Evolutionary conservation across 2,329 filamentous ascomycete genomes (phyloP).

Genomic region (Diaporthe ilicicola): DNA sequence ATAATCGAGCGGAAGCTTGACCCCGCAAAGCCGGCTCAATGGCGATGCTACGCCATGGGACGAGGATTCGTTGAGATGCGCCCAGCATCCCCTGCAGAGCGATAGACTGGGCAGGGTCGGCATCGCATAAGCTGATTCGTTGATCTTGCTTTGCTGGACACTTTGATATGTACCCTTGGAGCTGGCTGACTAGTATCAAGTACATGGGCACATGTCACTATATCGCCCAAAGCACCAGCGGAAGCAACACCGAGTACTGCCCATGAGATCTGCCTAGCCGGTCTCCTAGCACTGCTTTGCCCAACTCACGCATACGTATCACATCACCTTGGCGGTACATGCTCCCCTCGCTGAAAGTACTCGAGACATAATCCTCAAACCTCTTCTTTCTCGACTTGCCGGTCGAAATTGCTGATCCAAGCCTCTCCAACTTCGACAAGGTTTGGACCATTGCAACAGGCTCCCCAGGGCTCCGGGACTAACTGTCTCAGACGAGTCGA

Average conservation of each 20-base stretch:
- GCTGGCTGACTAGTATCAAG: neutral
- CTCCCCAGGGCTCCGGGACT: slow-evolving; percentile 9
- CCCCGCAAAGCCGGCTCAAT: slow-evolving; percentile 26
- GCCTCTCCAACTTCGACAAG: neutral
- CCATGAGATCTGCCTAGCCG: neutral
- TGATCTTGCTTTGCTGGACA: slow-evolving; percentile 11
- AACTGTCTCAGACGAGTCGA: slow-evolving; percentile 22
- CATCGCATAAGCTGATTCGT: slow-evolving; percentile 27
- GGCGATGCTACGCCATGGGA: slow-evolving; percentile 22
- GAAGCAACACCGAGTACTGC: neutral
- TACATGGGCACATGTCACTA: neutral
- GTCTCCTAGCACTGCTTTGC: neutral
- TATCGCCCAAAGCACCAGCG: neutral
- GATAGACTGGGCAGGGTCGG: neutral
- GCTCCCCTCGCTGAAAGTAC: neutral
- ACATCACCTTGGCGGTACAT: neutral
- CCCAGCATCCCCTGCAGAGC: slow-evolving; percentile 14
- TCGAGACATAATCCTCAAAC: neutral
- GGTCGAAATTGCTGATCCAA: neutral
- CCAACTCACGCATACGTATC: neutral
- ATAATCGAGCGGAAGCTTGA: slow-evolving; percentile 16
- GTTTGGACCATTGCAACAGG: slow-evolving; percentile 4
- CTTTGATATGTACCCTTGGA: neutral
- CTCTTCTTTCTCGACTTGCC: neutral
- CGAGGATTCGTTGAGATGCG: neutral